Evolutionary conservation across 1,284 basidiomycete species (phyloP), one percentile per base, ranked within the genome.

Genomic region (Exobasidium rhododendri): DNA sequence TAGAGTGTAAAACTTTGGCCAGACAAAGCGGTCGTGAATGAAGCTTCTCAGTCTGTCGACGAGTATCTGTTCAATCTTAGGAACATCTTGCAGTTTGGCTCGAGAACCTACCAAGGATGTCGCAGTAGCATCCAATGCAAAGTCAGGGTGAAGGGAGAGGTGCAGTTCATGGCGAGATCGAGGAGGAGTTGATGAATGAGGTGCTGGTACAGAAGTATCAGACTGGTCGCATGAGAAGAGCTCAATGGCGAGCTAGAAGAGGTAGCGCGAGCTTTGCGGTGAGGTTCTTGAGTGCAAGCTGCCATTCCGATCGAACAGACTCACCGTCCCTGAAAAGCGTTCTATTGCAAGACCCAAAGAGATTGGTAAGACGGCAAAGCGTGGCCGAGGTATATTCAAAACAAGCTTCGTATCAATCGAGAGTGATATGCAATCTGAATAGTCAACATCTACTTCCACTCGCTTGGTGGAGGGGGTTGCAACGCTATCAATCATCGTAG

Each of bases 1-100:
- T 43, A 84, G 70, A 6, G 79, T 80, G 64, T 82, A 74, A 59
- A 81, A 82, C 47, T 80, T 74, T 0, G 84, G 84, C 81, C 83
- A 83, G 28, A 84, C 84, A 55, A 84, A 74, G 3, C 81, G 80
- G 60, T 84, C 83, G 63, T 82, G 81, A 17, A 86, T 82, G 54
- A 80, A 82, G 1, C 80, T 80, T 29, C 84, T 79, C 0, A 85
- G 69, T 2, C 84, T 80, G 3, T 82, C 81, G 1, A 83, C 69
- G 56, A 86, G 80, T 30, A 86, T 80, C 69, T 86, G 84, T 65
- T 86, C 84, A 45, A 86, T 82, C 71, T 86, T 86, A 10, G 85
- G 85, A 1, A 85, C 83, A 67, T 86, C 85, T 65, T 85, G 84
- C 20, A 86, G 77, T 73, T 85, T 85, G 4, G 84, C 84, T 56